phyloP scores from a whole-genome alignment of 768 basidiomycete species.

The Cystobasidium onofrii region DNA sequence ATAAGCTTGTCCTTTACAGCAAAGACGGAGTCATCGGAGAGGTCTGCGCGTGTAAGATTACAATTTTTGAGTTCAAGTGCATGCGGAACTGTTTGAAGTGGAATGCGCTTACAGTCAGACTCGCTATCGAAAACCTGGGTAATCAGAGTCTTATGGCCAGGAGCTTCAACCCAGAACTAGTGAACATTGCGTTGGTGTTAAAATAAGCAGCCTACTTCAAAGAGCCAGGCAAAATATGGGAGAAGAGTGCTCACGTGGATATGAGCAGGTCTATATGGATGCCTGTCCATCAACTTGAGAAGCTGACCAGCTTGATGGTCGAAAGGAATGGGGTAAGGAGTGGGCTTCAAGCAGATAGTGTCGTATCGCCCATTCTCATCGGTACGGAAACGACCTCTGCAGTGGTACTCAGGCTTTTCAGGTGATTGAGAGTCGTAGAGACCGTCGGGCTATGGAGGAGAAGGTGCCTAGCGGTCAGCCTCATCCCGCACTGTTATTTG shows the following conservation, averaged over 20 bases:
- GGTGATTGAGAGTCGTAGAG: slow-evolving; percentile 42
- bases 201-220: no score
- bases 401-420: slow-evolving; percentile 42
- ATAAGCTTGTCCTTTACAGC: slow-evolving; percentile 41
- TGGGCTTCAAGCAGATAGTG: slow-evolving; percentile 37
- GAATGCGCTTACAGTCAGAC: slow-evolving; percentile 35
- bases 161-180: slow-evolving; percentile 38
- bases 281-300: slow-evolving; percentile 40
- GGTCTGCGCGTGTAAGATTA: slow-evolving; percentile 9
- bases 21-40: slow-evolving; percentile 42
- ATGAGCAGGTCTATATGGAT: slow-evolving; percentile 38
- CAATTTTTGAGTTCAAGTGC: neutral
- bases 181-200: no score
- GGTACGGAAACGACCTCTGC: slow-evolving; percentile 41
- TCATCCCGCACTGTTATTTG: no score
- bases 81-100: neutral
- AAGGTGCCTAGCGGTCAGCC: no score
- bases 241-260: slow-evolving; percentile 30
- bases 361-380: slow-evolving; percentile 40
- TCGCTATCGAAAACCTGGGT: slow-evolving; percentile 41
- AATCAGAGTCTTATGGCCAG: slow-evolving; percentile 39
- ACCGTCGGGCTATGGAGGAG: slow-evolving; percentile 33
- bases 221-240: neutral
- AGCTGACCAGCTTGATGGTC: slow-evolving; percentile 39
- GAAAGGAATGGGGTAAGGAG: slow-evolving; percentile 41